Evolutionary conservation across 23 red algal genomes (phyloP).

Genomic region (Gracilaria gracilis): DNA sequence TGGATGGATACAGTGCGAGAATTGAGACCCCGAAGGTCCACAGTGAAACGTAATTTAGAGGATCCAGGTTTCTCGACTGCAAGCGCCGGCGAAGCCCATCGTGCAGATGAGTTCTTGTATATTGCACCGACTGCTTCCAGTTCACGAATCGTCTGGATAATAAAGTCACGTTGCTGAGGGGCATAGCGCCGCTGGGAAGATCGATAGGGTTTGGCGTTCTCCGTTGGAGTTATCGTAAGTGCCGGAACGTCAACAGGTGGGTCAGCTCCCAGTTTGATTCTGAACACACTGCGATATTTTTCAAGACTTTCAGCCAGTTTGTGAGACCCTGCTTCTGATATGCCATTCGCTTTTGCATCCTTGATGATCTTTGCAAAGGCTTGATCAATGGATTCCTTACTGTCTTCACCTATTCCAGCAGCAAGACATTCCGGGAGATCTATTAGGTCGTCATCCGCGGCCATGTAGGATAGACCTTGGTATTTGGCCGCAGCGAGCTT

Average conservation of each 20-base stretch:
- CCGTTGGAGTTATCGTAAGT: neutral
- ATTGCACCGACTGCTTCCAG: constrained; percentile 37
- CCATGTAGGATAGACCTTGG: neutral
- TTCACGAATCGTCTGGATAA: constrained; percentile 5
- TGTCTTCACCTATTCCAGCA: neutral
- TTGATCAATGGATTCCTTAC: neutral
- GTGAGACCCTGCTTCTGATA: neutral
- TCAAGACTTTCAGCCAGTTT: neutral
- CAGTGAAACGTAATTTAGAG: too few relatives aligned
- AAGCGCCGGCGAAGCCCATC: too few relatives aligned
- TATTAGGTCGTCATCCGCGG: constrained; percentile 10
- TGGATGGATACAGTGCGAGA: too few relatives aligned
- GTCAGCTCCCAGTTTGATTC: constrained; percentile 22
- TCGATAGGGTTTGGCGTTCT: constrained; percentile 7
- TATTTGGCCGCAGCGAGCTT: neutral
- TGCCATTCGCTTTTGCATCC: neutral
- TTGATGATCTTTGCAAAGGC: neutral
- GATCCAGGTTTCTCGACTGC: too few relatives aligned
- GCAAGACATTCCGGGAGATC: constrained; percentile 12
- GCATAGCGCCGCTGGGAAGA: neutral
- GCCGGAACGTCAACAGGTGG: constrained; percentile 25
- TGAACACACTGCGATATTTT: neutral
- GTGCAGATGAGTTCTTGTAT: constrained; percentile 35
- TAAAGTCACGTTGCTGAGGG: constrained; percentile 26
- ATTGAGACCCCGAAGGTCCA: too few relatives aligned